Base-by-base conservation (phyloP, 2,329 filamentous ascomycete genomes). In the Hymenotorrendiella dingleyae region DNA sequence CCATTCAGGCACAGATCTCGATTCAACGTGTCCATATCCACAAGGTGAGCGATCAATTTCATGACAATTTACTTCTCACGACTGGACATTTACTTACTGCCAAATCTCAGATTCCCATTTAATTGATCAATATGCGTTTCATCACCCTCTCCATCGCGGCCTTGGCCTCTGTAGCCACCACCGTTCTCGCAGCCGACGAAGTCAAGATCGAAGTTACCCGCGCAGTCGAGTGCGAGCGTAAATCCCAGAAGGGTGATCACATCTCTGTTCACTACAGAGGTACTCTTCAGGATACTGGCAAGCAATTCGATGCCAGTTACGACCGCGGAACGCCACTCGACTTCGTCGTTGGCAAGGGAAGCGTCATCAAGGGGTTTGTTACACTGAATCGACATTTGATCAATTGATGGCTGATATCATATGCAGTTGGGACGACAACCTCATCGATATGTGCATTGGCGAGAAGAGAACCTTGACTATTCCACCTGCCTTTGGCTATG, bases 361-460 rank as follows among this genome's bases (percentile, higher is more conserved):
- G 84, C 63, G 93, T 97, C 38, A 98, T 98, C 63, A 82, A 86
- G 69, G 91, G 91, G 82, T 87, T 62, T 58, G 78, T 72, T 26
- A 26, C 9, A 14, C 14, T 26, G 38, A 21, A 14, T 32, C 20
- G n/a, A 39, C 9, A 16, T 10, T 29, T 14, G 47, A 35, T 26
- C 14, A 37, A 35, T 7, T 41, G 30, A 14, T 21, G 35, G 34
- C 45, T 49, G 26, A 50, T 28, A 24, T n/a, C 12, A 6, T 24
- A 27, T 14, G 16, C 49, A 86, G 82, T 61, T 96, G 90, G 91
- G 91, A 97, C 58, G 67, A 94, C 62, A 91, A 91, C 37, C 75
- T 97, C 28, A 57, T 93, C 41, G 86, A 86, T 60, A 96, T 97
- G 90, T 97, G 93, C 67, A 84, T 94, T 56, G 91, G 93, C 49